phyloP scores from a whole-genome alignment of 192 early-diverging fungal species.

The Linnemannia hyalina region DNA sequence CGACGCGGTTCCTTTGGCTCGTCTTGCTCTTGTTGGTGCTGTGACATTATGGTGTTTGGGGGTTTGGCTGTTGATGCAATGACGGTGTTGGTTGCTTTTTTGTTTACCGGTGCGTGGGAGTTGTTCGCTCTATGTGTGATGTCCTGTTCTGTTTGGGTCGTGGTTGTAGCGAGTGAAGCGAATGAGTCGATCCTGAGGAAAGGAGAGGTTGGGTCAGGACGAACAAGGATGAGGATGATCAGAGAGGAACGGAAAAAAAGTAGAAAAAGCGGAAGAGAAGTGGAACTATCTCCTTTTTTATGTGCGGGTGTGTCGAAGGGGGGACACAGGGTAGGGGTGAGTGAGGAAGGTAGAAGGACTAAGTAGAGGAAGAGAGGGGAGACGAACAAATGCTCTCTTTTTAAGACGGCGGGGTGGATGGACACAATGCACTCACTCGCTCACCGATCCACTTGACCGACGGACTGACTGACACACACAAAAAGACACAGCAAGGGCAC shows the following conservation, averaged over 20 bases:
- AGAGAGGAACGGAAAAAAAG: not conserved
- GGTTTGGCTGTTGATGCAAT: not conserved
- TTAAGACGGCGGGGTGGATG: not conserved
- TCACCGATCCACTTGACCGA: not conserved
- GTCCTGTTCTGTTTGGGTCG: no score
- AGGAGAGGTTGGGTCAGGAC: not conserved
- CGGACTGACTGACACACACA: not conserved
- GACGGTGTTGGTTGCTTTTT: not conserved
- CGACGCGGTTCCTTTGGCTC: slow-evolving; percentile 14
- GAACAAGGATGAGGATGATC: slow-evolving; percentile 16
- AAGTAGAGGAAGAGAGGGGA: slow-evolving; percentile 3
- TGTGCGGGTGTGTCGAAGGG: not conserved
- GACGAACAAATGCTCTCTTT: not conserved
- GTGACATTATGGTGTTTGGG: not conserved
- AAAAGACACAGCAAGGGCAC: not conserved
- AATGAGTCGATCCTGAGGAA: not conserved
- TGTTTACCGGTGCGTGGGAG: not conserved
- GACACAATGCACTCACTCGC: not conserved
- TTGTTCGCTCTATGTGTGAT: not conserved
- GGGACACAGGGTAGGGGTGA: not conserved
- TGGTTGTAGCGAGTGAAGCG: not conserved
- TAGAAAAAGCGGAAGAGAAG: not conserved
- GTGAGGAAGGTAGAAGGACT: not conserved
- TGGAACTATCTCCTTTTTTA: not conserved
- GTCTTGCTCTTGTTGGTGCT: not conserved